phyloP scores from a whole-genome alignment of 495 filamentous ascomycete genomes.

The Lepidopterella palustris region DNA sequence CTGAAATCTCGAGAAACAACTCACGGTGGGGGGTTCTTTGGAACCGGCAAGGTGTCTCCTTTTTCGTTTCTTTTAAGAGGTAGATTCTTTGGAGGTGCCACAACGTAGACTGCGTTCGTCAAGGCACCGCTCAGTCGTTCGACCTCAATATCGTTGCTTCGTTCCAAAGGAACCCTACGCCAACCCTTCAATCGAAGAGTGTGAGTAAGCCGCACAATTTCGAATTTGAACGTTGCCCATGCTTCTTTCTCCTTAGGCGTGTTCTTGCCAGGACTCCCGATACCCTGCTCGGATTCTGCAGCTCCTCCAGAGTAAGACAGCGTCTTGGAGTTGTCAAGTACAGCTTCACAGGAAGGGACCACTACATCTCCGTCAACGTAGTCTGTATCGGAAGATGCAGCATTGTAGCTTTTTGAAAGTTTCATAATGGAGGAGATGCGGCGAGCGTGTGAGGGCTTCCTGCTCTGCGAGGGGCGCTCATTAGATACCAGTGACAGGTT shows the following conservation, averaged over 20 bases:
- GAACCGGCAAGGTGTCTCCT: slow-evolving; percentile 34
- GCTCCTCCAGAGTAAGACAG: slow-evolving; percentile 63
- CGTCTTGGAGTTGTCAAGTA: slow-evolving; percentile 84
- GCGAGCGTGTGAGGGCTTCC: slow-evolving; percentile 15
- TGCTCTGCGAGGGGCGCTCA: slow-evolving; percentile 37
- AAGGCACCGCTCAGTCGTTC: slow-evolving; percentile 85
- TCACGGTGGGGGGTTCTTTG: slow-evolving; percentile 47
- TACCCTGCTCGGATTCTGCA: slow-evolving; percentile 42
- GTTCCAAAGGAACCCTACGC: slow-evolving; percentile 73
- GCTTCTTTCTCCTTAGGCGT: slow-evolving; percentile 58
- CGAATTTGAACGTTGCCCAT: slow-evolving; percentile 78
- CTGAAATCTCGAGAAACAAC: slow-evolving; percentile 11
- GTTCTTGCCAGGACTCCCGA: slow-evolving; percentile 32
- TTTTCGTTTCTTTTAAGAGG: slow-evolving; percentile 37
- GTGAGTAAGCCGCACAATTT: slow-evolving; percentile 83
- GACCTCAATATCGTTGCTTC: slow-evolving; percentile 64
- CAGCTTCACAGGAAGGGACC: slow-evolving; percentile 70
- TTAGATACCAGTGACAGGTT: slow-evolving; percentile 26
- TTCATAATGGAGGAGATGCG: slow-evolving; percentile 30
- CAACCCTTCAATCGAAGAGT: slow-evolving; percentile 85
- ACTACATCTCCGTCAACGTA: slow-evolving; percentile 58
- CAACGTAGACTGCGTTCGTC: slow-evolving; percentile 94
- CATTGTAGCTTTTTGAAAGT: slow-evolving; percentile 27
- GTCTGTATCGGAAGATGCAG: slow-evolving; percentile 71
- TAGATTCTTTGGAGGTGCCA: slow-evolving; percentile 65